Evolutionary conservation across 2,329 filamentous ascomycete species (phyloP).

Genomic region (Aureobasidium sp.): DNA sequence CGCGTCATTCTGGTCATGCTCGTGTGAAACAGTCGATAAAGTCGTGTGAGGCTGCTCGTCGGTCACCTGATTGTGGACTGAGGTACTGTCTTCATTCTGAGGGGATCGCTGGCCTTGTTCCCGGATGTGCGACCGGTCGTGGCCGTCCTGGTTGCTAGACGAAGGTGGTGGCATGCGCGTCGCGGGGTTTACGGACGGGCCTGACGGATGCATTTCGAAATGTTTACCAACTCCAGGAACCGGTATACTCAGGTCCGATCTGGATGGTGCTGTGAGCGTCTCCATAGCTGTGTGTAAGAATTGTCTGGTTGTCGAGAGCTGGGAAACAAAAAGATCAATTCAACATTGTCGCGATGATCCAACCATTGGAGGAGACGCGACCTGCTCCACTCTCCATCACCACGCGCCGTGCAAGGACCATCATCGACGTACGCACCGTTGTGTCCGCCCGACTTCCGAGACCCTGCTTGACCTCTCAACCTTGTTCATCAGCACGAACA

Average conservation of each 20-base stretch:
- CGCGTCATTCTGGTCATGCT: slow-evolving; percentile 1
- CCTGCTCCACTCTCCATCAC: neutral
- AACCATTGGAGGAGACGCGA: slow-evolving; percentile 2
- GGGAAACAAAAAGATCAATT: neutral
- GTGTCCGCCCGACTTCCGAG: slow-evolving; percentile 4
- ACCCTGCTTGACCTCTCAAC: neutral
- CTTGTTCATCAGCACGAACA: neutral
- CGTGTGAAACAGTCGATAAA: neutral
- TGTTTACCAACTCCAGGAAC: slow-evolving; percentile 1
- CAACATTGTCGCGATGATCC: slow-evolving; percentile 5
- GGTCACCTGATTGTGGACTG: neutral
- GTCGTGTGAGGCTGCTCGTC: neutral
- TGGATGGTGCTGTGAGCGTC: neutral
- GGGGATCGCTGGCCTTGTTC: neutral
- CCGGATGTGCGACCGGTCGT: neutral
- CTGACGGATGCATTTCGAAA: slow-evolving; percentile 11
- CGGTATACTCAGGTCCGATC: neutral
- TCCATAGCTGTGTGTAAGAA: slow-evolving; percentile 7
- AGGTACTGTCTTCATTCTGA: neutral
- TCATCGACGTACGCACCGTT: slow-evolving; percentile 1
- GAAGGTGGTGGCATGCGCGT: slow-evolving; percentile 9
- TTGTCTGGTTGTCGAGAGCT: neutral
- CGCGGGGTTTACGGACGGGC: slow-evolving; percentile 10
- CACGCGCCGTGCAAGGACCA: neutral
- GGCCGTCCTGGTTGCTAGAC: neutral